These are phyloP conservation scores for Protomyces arabidopsidicola DNA, from an alignment of 1,139 yeast genomes.

Conservation along the genomic window DNA sequence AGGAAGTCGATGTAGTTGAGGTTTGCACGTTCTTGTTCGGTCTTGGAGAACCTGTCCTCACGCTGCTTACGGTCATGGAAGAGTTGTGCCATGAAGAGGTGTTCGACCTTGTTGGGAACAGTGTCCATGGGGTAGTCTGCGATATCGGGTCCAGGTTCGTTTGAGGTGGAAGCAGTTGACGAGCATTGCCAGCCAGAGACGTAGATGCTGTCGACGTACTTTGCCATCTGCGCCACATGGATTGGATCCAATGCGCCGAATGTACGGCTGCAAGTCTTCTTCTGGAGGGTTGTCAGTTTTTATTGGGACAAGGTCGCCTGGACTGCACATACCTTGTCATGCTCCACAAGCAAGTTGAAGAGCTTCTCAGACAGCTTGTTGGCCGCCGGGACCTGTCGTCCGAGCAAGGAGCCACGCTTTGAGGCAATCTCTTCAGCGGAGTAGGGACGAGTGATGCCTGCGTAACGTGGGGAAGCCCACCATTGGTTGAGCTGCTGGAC, in stretches of 20 bases:
- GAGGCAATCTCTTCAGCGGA: conserved; percentile 82
- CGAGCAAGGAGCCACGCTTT: conserved; percentile 86
- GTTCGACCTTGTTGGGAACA: conserved; percentile 97
- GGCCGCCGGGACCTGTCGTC: conserved; percentile 54
- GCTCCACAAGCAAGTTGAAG: conserved; percentile 42
- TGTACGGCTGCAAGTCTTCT: conserved; percentile 68
- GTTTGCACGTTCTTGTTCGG: conserved; percentile 62
- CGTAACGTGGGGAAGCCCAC: conserved; percentile 95
- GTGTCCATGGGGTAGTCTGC: conserved; percentile 99
- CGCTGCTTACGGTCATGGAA: conserved; percentile 97
- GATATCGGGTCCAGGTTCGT: conserved; percentile 96
- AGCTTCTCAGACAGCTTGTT: conserved; percentile 79
- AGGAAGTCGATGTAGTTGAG: conserved; percentile 64
- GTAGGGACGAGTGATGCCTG: conserved; percentile 80
- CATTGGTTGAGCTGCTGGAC: conserved; percentile 70
- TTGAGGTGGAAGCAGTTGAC: conserved; percentile 92
- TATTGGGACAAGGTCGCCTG: background rate
- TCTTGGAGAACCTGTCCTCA: conserved; percentile 65
- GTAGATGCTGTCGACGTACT: conserved; percentile 82
- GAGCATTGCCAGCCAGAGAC: conserved; percentile 99
- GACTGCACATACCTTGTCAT: conserved; percentile 13
- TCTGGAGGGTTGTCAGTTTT: background rate
- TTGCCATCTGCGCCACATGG: conserved; percentile 94
- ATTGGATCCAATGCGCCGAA: conserved; percentile 97
- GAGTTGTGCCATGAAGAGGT: conserved; percentile 90